Conservation (phyloP, 108 stramenopile species). For the Nannochloropsis gaditana region DNA sequence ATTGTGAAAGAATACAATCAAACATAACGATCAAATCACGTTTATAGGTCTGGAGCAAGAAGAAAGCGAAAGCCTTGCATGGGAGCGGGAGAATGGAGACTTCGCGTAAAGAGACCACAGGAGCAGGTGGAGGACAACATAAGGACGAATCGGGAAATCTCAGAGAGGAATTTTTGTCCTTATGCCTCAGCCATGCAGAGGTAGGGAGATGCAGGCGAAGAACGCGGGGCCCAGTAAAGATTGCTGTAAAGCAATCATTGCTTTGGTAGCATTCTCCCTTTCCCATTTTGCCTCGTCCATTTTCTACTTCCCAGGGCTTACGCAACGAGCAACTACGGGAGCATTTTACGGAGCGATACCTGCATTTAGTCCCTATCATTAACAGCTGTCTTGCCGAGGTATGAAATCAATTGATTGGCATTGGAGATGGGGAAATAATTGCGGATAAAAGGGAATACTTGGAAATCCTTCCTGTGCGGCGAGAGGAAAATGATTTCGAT, state of each 20-base stretch:
- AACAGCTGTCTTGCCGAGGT: constrained; percentile 22
- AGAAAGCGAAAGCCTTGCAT: no score
- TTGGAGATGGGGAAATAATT: no score
- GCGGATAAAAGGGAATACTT: no score
- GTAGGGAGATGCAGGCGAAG: background rate
- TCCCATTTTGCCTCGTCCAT: background rate
- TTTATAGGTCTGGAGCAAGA: no score
- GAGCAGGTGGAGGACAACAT: background rate
- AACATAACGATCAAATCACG: no score
- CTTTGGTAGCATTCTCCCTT: background rate
- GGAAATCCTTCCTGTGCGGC: no score
- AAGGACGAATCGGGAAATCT: background rate
- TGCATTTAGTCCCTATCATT: constrained; percentile 22
- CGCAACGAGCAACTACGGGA: constrained; percentile 26
- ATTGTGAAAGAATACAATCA: no score
- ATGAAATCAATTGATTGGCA: background rate
- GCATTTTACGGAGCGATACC: constrained; percentile 28
- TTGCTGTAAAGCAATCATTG: background rate
- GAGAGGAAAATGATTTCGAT: no score
- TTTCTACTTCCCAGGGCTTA: constrained; percentile 18
- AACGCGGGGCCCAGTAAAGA: background rate
- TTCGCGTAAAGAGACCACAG: background rate
- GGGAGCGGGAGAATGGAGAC: background rate
- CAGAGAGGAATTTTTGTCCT: background rate
- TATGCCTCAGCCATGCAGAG: background rate